Base-by-base conservation (phyloP, 2,329 filamentous ascomycete species). In the Colletotrichum musae region DNA sequence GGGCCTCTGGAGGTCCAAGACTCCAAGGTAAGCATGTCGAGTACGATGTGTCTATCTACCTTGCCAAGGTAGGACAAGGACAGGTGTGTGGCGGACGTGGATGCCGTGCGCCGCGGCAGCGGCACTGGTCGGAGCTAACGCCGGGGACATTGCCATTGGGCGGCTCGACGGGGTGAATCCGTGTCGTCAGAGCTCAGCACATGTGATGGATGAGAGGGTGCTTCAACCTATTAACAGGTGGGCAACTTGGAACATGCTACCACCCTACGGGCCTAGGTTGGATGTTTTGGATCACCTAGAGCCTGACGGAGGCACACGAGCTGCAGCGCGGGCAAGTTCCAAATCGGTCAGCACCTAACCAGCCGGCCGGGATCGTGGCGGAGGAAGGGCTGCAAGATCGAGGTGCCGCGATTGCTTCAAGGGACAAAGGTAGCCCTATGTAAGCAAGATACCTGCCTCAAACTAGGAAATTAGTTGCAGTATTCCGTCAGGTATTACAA, bases 331-430 rank as follows among this genome's bases (percentile, higher is more conserved):
- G 32, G 21, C 51, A 32, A 6, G 24, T 45, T 45, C 26, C 58
- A 48, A 66, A 61, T 54, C 32, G 41, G 43, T 54, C 51, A 47
- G 50, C 50, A 47, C 32, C 21, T 52, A 47, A 53, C 61, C 58
- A 57, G 43, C 32, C 26, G 64, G 41, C 58, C 58, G 52, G 58
- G 58, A 56, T 43, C 43, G 54, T 64, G 53, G 64, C 43, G 58
- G 64, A 10, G 9, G 51, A 32, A 56, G 15, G 50, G 18, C 15
- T 67, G 58, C 58, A 43, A 59, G 32, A 36, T 36, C 15, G 13
- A 15, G 13, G 16, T 43, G 41, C 41, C 41, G 13, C 41, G 41
- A 43, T n/a, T 43, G 16, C 41, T 12, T 43, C 41, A 18, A 16
- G 45, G 45, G 18, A 47, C 16, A 18, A 16, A 47, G 13, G 45